Evolutionary conservation across 768 basidiomycete genomes (phyloP), one percentile per base, ranked within the genome.

Genomic region (Mycena haematopus): DNA sequence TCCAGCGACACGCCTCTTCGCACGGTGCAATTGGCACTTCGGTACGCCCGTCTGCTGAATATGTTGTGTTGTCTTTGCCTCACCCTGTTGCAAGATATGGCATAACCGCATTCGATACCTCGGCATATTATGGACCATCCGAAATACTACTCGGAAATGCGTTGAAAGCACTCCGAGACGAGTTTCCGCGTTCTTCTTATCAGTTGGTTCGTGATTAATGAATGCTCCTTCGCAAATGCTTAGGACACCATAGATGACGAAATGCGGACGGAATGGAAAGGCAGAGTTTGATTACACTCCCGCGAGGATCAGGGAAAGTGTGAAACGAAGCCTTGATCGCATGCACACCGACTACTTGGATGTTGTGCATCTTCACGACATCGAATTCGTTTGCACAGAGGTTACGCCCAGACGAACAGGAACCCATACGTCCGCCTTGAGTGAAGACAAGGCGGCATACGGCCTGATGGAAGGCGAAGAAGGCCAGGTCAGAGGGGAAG

Each of bases 101-200:
- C 27, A 88, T 95, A 58, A 75, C 75, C 35, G 89, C 89, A 0
- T 91, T 96, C 70, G 93, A 96, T 73, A 95, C 93, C 3, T 84
- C 92, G 14, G 84, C 87, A 7, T 92, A 86, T 71, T 95, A 95
- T 69, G 91, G 90, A 13, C 82, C 85, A 6, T 93, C 93, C 0
- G 93, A 95, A 75, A 82, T 87, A 65, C 79, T 95, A 0, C 77
- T 93, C 46, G 91, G 94, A 38, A 84, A 83, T 56, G 84, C 85
- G 19, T 76, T 93, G 35, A 74, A 84, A 53, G 77, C 82, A 0
- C 75, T 96, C 25, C 77, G 79, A 53, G 73, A 73, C 50, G 90
- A 92, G 68, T 95, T 91, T 69, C 92, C 93, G 24, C 87, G 94
- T 5, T 81, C 83, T 1, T 87, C 90, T 5, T 95, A 95, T 72